Percentiles rank a stretch among this genome's conserved stretches.
These are phyloP conservation scores for Physcia stellaris DNA, from an alignment of 495 filamentous ascomycete genomes.

Conservation along the genomic window DNA sequence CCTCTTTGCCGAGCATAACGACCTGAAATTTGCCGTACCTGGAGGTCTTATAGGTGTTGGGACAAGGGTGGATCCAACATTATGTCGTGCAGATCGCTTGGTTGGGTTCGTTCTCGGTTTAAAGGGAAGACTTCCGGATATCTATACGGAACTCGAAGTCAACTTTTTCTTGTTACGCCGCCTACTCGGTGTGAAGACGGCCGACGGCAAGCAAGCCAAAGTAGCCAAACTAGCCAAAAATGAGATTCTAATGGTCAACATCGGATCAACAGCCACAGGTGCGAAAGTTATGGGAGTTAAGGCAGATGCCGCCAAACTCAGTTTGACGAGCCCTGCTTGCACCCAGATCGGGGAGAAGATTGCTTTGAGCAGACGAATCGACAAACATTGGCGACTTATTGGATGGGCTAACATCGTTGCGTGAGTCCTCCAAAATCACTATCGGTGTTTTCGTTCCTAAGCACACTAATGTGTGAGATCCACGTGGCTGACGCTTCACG, in stretches of 20 bases:
- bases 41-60: constrained; percentile 96
- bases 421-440: constrained; percentile 30
- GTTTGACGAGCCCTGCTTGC: constrained; percentile 78
- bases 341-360: constrained; percentile 96
- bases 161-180: constrained; percentile 96
- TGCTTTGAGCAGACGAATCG: constrained; percentile 86
- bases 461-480: background rate
- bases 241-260: constrained; percentile 98
- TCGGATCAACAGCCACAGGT: constrained; percentile 90
- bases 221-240: constrained; percentile 95
- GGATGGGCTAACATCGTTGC: constrained; percentile 89
- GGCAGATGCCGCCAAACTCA: constrained; percentile 89
- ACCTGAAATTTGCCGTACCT: constrained; percentile 92
- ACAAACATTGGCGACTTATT: constrained; percentile 98
- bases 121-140: constrained; percentile 77
- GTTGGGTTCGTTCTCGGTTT: constrained; percentile 96
- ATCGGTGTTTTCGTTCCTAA: no score
- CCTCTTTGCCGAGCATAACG: constrained; percentile 94
- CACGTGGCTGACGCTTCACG: constrained; percentile 14
- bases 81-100: constrained; percentile 95
- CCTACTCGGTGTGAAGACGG: constrained; percentile 90
- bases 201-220: constrained; percentile 98
- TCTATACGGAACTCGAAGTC: constrained; percentile 95
- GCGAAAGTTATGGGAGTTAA: constrained; percentile 87
- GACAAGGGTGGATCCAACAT: constrained; percentile 89